Evolutionary conservation across 371 early-diverging fungal genomes (phyloP), one percentile per base, ranked within the genome.

Genomic region (Apophysomyces elegans): DNA sequence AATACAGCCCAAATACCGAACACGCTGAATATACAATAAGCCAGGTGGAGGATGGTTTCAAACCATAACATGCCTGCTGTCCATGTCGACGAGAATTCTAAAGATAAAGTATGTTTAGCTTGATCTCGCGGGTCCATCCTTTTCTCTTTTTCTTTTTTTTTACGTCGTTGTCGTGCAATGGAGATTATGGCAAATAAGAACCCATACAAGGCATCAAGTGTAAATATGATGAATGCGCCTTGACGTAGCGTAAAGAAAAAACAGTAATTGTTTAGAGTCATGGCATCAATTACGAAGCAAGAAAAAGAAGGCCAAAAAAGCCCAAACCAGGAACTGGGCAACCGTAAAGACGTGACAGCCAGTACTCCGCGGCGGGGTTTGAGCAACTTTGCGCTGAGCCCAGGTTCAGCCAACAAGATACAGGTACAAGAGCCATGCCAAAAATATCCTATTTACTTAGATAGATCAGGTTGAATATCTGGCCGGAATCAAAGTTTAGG

Each of bases 21-120:
- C 12, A 43, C 13, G 37, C 59, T 45, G 46, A 39, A 46, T 7
- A 32, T 12, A 21, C 18, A 35, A 38, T 65, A 65, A 13, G 21
- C 32, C 38, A 65, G 37, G 37, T 65, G 65, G 1, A 65, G 7
- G 41, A 65, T 45, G 11, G 56, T 59, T 9, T 44, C 45, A n/a
- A 65, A 47, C 65, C 65, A 65, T 16, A 65, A 8, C 21, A 65
- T 47, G 4, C 65, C 65, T 1, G 65, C 47, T 8, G 65, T 44
- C 35, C 58, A 50, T 13, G 65, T 59, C 5, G 37, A 16, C 7
- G 65, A 41, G 50, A 65, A 65, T 18, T 35, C 65, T 65, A 11
- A 37, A 36, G 16, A 41, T 0, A n/a, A n/a, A 47, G 18, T 14
- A 18, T 47, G n/a, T n/a, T 47, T 47, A n/a, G 13, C 1, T 26